phyloP scores from a whole-genome alignment of 1,139 yeast genomes.

The Yamadazyma taylorii region DNA sequence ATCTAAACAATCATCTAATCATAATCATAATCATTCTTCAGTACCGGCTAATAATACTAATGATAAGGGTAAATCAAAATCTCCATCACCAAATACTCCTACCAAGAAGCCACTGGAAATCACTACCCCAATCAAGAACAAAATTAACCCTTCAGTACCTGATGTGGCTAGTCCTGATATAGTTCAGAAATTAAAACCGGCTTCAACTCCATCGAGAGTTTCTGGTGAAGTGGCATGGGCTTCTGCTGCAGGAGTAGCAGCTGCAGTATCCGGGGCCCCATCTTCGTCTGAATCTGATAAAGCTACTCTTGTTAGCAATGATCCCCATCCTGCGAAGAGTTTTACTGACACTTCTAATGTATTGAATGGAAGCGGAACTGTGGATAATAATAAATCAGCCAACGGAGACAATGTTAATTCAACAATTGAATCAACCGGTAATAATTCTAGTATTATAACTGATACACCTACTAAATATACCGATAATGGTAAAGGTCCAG shows the following conservation, averaged over 20 bases:
- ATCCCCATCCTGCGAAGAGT: constrained; percentile 1
- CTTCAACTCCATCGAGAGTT: constrained; percentile 65
- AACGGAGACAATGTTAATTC: neutral
- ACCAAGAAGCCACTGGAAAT: constrained; percentile 9
- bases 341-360: constrained; percentile 6
- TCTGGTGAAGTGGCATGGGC: constrained; percentile 70
- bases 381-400: neutral
- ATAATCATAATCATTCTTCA: too few species aligned
- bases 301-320: constrained; percentile 7
- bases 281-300: constrained; percentile 13
- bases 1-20: constrained; percentile 1
- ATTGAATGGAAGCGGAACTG: constrained; percentile 5
- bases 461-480: neutral
- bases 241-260: constrained; percentile 53
- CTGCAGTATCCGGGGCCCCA: constrained; percentile 12
- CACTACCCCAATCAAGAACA: constrained; percentile 18
- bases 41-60: constrained; percentile 1
- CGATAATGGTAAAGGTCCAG: neutral
- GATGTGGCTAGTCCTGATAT: constrained; percentile 24
- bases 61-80: constrained; percentile 11
- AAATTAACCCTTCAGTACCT: too few species aligned
- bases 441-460: neutral
- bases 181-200: constrained; percentile 61
- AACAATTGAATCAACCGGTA: constrained; percentile 5
- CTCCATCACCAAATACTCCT: constrained; percentile 15